A percentile compares a stretch with the other conserved stretches of the same genome.
Evolutionary conservation across 2,329 filamentous ascomycete species (phyloP).

Genomic region (Phyllosticta citrichinensis): DNA sequence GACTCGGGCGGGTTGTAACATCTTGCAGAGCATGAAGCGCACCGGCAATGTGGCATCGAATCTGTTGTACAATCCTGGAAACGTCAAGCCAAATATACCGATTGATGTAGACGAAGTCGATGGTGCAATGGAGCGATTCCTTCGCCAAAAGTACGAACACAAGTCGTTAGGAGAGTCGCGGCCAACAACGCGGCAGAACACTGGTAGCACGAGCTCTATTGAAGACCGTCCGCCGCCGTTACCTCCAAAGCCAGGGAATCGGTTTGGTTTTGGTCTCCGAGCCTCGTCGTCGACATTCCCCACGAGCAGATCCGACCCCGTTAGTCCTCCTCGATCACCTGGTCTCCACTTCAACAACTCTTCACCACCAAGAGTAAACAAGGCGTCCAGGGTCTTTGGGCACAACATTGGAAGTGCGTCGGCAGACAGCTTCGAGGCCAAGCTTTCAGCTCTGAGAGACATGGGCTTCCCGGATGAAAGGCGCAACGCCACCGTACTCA

Average conservation of each 20-base stretch:
- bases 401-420: conserved; percentile 48
- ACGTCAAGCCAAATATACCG: conserved; percentile 72
- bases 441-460: conserved; percentile 66
- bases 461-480: conserved; percentile 88
- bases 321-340: conserved; percentile 30
- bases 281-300: conserved; percentile 63
- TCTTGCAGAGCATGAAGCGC: conserved; percentile 75
- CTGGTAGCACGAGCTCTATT: conserved; percentile 44
- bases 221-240: conserved; percentile 48
- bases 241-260: conserved; percentile 50
- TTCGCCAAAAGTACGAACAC: conserved; percentile 85
- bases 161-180: conserved; percentile 36
- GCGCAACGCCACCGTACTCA: conserved; percentile 70
- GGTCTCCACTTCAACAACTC: conserved; percentile 22
- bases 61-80: conserved; percentile 78
- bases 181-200: conserved; percentile 41
- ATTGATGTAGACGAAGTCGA: conserved; percentile 89
- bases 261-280: conserved; percentile 55
- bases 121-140: conserved; percentile 89
- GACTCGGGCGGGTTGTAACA: conserved; percentile 11
- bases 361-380: conserved; percentile 43
- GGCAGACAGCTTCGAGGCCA: conserved; percentile 57
- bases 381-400: conserved; percentile 58
- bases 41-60: conserved; percentile 82
- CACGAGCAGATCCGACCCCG: conserved; percentile 48